Evolutionary conservation across 176 grass and related monocot genomes (phyloP), one percentile per base, ranked within the genome.

Genomic region (Carex cristatella): DNA sequence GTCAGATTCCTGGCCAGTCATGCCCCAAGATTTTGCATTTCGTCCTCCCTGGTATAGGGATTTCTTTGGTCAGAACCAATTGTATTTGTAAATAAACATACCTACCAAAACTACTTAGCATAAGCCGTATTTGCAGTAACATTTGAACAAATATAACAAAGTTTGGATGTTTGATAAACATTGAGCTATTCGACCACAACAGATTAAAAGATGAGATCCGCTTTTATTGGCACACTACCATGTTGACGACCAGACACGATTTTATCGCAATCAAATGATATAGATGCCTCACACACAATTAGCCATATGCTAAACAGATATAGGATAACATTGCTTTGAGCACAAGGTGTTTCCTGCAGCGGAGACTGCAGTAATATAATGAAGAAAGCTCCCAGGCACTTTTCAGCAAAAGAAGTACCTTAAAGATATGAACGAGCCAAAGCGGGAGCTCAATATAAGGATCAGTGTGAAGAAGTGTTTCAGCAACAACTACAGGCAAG

Each of bases 391-490:
- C 27, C 33, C 19, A 53, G 60, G 23, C 10, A 57, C 1, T 55
- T 69, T 53, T 31, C 40, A 42, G 58, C 10, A 85, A 82, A 49
- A 49, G 63, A 46, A 64, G 67, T 86, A 95, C 96, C 93, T 99
- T 99, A 82, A 99, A 99, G 89, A 95, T 94, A 63, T 94, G 96
- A 89, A 99, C 91, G 11, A 99, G 84, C 93, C 96, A 99, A 94
- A 99, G 93, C 53, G 96, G 96, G 51, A 95, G 89, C 81, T 95
- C 96, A 46, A 99, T 92, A 68, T 92, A 87, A 30, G 88, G 96
- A 88, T 99, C 96, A 65, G 89, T 94, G 83, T 92, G 90, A 60
- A 95, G 87, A 89, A 99, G 93, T 65, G 96, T 95, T 81, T 99
- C 96, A 51, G 96, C 96, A 85, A 95, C 93, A 87, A 74, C 81